Base-by-base conservation (phyloP, 257 asterid species). In the Nicotiana tabacum region DNA sequence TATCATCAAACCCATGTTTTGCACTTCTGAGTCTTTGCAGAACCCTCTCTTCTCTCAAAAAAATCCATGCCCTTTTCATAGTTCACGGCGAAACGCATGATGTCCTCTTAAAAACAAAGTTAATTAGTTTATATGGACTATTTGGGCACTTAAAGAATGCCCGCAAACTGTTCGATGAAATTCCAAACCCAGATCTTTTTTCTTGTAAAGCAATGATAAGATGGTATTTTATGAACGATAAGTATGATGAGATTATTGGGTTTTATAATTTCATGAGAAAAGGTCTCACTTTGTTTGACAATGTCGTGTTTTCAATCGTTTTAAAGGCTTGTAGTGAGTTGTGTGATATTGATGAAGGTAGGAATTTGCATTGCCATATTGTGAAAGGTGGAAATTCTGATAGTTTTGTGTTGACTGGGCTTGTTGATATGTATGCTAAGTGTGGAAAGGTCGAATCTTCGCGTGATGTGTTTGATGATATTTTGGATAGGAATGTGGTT, bases 351-450 rank as follows among this genome's bases (percentile, higher is more conserved):
- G 81, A 76, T 21, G 91, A 88, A 88, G 95, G 95, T 83, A 85
- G 86, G 82, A 88, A 84, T 64, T 78, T 92, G 78, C 97, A 92
- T 83, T 77, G 93, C 17, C 77, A 83, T 65, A 80, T 91, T 66
- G 85, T 89, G 80, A 92, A 87, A 66, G 86, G 79, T 58, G 95
- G 94, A 17, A 80, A 74, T 32, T 84, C 90, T 6, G 95, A 91
- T 83, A 87, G 94, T 85, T 85, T 90, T 80, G 93, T 92, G 27
- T 81, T 88, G 82, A 90, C 92, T 72, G 97, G 96, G 64, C 90
- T 93, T 57, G 91, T 88, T 64, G 96, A 90, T 82, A 89, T 92
- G 94, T 92, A 92, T 76, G 93, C 92, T 6, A 93, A 93, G 90
- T 89, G 91, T 69, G 96, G 92, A 69, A 90, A 87, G 37, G 60